Conservation (phyloP, 495 filamentous ascomycete species). For the Tirmania nivea region DNA sequence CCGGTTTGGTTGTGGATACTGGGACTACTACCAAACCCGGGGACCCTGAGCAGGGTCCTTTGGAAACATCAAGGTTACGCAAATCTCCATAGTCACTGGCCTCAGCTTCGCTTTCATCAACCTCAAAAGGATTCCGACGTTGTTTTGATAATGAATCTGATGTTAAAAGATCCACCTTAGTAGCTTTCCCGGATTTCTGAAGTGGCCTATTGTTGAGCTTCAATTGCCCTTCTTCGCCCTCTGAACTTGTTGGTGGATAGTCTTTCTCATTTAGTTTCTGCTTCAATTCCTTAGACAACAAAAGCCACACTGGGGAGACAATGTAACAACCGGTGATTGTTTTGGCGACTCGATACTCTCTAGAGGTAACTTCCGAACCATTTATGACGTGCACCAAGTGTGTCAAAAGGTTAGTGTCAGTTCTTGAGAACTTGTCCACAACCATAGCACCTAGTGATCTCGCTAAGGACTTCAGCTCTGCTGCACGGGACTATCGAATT, state of each 20-base stretch:
- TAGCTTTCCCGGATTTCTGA: too few relatives aligned
- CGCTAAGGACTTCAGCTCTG: too few relatives aligned
- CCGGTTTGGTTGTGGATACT: not conserved
- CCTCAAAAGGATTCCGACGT: not conserved
- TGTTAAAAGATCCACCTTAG: too few relatives aligned
- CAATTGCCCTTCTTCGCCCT: conserved; percentile 5
- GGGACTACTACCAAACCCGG: not conserved
- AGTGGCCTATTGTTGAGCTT: not conserved
- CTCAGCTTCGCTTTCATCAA: not conserved
- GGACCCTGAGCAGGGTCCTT: not conserved
- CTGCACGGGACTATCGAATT: too few relatives aligned
- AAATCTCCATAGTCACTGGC: not conserved
- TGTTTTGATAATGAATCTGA: not conserved
- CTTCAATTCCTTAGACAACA: conserved; percentile 6
- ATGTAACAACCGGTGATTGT: conserved; percentile 11
- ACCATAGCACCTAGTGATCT: too few relatives aligned
- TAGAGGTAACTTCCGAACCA: too few relatives aligned
- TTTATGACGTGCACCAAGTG: too few relatives aligned
- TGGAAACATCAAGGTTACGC: not conserved
- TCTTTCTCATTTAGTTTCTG: conserved; percentile 8
- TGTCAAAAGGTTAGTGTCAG: too few relatives aligned
- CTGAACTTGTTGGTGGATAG: conserved; percentile 2
- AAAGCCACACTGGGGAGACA: conserved; percentile 14
- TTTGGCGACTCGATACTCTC: not conserved
- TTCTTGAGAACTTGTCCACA: too few relatives aligned